phyloP scores from a whole-genome alignment of 306 rosid species.

The Lathyrus oleraceus region DNA sequence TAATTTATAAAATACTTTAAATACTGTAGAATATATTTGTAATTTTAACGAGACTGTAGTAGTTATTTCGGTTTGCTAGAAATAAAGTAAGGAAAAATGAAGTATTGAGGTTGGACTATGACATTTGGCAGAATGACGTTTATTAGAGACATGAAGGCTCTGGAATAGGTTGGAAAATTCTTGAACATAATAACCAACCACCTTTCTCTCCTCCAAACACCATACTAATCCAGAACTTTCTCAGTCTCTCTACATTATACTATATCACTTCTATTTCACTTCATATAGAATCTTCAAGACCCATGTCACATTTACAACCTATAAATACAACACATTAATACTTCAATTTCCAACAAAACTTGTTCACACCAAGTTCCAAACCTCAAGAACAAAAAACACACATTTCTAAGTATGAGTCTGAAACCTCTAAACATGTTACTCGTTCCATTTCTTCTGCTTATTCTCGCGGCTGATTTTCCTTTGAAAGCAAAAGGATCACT shows the following conservation, averaged over 20 bases:
- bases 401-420: constrained; percentile 37
- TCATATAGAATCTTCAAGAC: constrained; percentile 47
- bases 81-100: no score
- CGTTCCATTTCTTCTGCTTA: constrained; percentile 25
- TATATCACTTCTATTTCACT: no score
- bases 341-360: neutral
- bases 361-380: neutral
- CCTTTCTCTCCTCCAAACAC: neutral
- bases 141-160: constrained; percentile 34
- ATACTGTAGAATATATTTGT: no score
- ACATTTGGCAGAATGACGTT: neutral
- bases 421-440: neutral
- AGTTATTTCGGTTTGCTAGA: no score
- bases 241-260: constrained; percentile 20
- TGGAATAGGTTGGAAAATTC: constrained; percentile 42
- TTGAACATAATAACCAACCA: neutral
- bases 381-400: neutral
- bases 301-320: constrained; percentile 3
- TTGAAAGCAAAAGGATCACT: constrained; percentile 49
- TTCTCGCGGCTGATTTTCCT: constrained; percentile 12
- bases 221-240: constrained; percentile 46
- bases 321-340: neutral
- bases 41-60: no score
- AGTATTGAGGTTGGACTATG: neutral
- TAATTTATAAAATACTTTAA: no score